Conservation (phyloP, 2,329 filamentous ascomycete species). For the Fusarium austroafricanum region DNA sequence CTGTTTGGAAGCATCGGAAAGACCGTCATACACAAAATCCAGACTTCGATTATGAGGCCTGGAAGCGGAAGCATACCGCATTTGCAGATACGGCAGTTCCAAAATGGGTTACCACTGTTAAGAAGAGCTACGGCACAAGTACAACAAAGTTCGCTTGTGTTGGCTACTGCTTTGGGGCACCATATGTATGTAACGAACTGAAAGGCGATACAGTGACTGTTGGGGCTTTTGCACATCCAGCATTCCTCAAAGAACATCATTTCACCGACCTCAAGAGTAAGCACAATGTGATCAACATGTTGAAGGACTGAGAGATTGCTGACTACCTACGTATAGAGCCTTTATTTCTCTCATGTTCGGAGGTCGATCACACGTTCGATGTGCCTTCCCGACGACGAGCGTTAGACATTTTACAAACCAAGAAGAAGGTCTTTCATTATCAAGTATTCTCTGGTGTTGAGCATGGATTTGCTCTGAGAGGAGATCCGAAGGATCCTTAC, state of each 20-base stretch:
- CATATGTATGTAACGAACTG: conserved; percentile 6
- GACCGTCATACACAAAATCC: neutral
- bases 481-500: neutral
- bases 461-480: conserved; percentile 6
- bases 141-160: conserved; percentile 4
- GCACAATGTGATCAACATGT: no score
- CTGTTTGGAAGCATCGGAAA: conserved; percentile 12
- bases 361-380: conserved; percentile 12
- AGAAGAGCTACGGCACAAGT: neutral
- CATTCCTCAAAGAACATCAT: conserved; percentile 12
- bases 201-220: neutral
- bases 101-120: neutral
- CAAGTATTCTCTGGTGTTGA: conserved; percentile 9
- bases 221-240: conserved; percentile 9
- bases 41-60: conserved; percentile 7
- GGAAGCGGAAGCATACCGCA: conserved; percentile 3
- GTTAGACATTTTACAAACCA: neutral
- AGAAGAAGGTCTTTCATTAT: conserved; percentile 4
- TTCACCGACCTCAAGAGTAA: conserved; percentile 1
- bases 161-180: conserved; percentile 10
- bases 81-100: conserved; percentile 5
- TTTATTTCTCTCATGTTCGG: conserved; percentile 5
- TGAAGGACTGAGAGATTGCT: no score
- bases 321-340: neutral
- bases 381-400: conserved; percentile 7